Base-by-base conservation (phyloP, 768 basidiomycete species). In the Myochromella boudieri region DNA sequence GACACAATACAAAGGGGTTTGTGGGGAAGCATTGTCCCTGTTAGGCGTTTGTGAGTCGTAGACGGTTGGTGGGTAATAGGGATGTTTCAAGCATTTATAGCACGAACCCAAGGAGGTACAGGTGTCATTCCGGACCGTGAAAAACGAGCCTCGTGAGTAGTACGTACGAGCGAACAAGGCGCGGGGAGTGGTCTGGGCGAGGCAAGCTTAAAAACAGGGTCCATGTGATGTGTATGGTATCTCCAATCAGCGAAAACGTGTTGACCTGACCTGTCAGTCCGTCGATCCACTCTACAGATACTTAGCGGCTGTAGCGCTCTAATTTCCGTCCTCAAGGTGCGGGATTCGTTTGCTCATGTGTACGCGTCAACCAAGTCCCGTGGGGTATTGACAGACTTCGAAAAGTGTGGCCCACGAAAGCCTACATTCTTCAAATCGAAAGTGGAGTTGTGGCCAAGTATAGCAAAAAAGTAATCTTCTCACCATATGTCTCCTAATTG, bases 71-170 rank as follows among this genome's bases (percentile, higher is more conserved):
- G n/a, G n/a, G n/a, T 31, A 31, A 31, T 31, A 31, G 29, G 29
- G n/a, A n/a, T 31, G 29, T 31, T 31, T n/a, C 29, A 8, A 8
- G 29, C 8, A 14, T 21, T 27, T 18, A 27, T 18, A 26, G 4
- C n/a, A n/a, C n/a, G n/a, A n/a, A n/a, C n/a, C n/a, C n/a, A n/a
- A n/a, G n/a, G n/a, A n/a, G n/a, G n/a, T n/a, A n/a, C n/a, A n/a
- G n/a, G n/a, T n/a, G n/a, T n/a, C n/a, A n/a, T n/a, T n/a, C 54
- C 61, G 61, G 61, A 56, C 61, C 58, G 62, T n/a, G n/a, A 54
- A 22, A 15, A 24, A 36, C 22, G 21, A 21, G 24, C 51, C 54
- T 53, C 50, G 45, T 54, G 54, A 48, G 27, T 40, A n/a, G 14
- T 20, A 26, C 9, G 12, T 26, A 52, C 28, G 46, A 47, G 41